phyloP scores from a whole-genome alignment of 2,329 filamentous ascomycete species.

The Talaromyces sp. region DNA sequence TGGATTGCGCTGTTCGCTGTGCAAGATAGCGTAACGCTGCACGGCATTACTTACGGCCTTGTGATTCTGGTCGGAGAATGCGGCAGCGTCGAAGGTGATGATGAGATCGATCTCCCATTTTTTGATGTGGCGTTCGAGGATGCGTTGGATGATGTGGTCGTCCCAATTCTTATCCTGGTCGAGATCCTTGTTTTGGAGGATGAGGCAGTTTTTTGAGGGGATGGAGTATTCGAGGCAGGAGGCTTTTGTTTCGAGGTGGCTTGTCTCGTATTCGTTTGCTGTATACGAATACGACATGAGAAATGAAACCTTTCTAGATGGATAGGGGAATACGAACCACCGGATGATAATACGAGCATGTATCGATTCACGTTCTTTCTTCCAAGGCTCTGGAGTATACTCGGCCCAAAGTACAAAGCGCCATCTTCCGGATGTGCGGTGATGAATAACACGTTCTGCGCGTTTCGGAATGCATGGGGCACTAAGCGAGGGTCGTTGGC shows the following conservation, averaged over 20 bases:
- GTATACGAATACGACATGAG: neutral
- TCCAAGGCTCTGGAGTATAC: constrained; percentile 23
- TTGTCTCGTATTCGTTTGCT: constrained; percentile 7
- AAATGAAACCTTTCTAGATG: too few relatives aligned
- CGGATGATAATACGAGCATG: constrained; percentile 24
- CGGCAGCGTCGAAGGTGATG: constrained; percentile 41
- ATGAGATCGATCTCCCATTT: constrained; percentile 43
- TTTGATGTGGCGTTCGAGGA: constrained; percentile 34
- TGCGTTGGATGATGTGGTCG: constrained; percentile 31
- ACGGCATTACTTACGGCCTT: constrained; percentile 33
- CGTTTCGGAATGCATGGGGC: constrained; percentile 32
- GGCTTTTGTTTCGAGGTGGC: constrained; percentile 23
- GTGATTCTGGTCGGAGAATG: constrained; percentile 35
- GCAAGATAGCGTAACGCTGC: constrained; percentile 27
- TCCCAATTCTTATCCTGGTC: constrained; percentile 37
- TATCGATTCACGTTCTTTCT: constrained; percentile 21
- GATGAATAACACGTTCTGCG: constrained; percentile 38
- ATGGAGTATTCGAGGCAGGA: constrained; percentile 25
- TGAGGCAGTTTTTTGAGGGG: constrained; percentile 33
- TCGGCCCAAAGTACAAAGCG: constrained; percentile 28
- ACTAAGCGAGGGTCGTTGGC: constrained; percentile 37
- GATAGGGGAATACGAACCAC: neutral
- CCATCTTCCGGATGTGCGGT: constrained; percentile 36
- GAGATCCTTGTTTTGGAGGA: constrained; percentile 35
- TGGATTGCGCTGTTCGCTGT: constrained; percentile 24